phyloP scores from a whole-genome alignment of 352 stramenopile genomes.

The Aphanomyces invadans region DNA sequence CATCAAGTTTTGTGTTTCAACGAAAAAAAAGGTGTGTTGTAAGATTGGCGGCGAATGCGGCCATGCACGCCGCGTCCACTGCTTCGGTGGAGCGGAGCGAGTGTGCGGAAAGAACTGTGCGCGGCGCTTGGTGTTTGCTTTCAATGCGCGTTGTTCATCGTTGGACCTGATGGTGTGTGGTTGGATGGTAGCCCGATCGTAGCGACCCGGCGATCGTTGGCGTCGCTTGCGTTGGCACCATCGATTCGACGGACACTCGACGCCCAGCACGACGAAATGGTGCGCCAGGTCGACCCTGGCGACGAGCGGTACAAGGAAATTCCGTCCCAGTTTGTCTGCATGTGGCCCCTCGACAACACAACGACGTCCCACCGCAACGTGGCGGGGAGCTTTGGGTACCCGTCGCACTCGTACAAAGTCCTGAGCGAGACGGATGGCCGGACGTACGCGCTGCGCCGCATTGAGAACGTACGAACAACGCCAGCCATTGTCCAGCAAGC shows the following conservation, averaged over 20 bases:
- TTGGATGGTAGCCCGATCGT: conserved; percentile 13
- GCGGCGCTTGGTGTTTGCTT: too few relatives aligned
- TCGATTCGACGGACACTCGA: conserved; percentile 16
- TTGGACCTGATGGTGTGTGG: too few relatives aligned
- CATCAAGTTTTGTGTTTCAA: too few relatives aligned
- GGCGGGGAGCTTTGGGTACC: conserved; percentile 71
- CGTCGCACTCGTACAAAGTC: conserved; percentile 66
- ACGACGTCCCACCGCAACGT: conserved; percentile 18
- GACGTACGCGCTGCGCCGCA: conserved; percentile 67
- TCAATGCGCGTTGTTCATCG: too few relatives aligned
- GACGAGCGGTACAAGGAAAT: conserved; percentile 28
- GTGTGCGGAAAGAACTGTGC: too few relatives aligned
- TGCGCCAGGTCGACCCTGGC: conserved; percentile 19
- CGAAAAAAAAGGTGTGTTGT: too few relatives aligned
- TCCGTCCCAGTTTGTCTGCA: conserved; percentile 24
- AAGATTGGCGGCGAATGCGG: too few relatives aligned
- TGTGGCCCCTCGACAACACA: conserved; percentile 23
- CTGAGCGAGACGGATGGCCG: conserved; percentile 43
- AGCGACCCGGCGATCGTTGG: conserved; percentile 14
- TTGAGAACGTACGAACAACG: conserved; percentile 74
- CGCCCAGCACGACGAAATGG: conserved; percentile 22
- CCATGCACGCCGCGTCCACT: too few relatives aligned
- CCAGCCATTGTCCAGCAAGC: conserved; percentile 27
- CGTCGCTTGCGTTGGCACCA: conserved; percentile 19
- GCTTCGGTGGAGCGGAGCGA: too few relatives aligned